Percentiles rank a stretch among this genome's conserved stretches.
These are phyloP conservation scores for Saussurea involucrata DNA, from an alignment of 129 eudicot species.

Conservation along the genomic window DNA sequence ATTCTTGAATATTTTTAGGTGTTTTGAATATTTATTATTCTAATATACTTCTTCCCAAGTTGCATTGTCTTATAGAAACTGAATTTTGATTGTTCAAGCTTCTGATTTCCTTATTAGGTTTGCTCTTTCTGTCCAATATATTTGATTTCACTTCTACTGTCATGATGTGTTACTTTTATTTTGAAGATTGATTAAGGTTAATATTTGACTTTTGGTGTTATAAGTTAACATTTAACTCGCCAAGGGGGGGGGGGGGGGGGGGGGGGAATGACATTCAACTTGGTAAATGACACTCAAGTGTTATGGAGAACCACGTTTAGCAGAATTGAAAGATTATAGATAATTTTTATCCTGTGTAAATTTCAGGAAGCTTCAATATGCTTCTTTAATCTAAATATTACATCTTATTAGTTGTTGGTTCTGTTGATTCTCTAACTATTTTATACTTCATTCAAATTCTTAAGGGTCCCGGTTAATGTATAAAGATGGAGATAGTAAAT, in stretches of 20 bases:
- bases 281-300: background rate
- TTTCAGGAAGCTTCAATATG: background rate
- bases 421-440: background rate
- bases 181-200: background rate
- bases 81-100: conserved; percentile 10
- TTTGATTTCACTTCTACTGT: background rate
- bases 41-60: background rate
- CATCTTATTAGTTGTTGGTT: background rate
- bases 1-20: background rate
- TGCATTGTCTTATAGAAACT: background rate
- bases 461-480: conserved; percentile 16
- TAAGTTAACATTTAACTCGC: background rate
- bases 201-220: background rate
- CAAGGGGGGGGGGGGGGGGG: background rate
- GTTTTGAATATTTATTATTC: background rate
- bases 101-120: background rate
- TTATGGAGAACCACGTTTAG: background rate
- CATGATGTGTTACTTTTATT: background rate
- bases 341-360: conserved; percentile 1
- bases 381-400: background rate
- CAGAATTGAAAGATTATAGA: background rate
- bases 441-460: conserved; percentile 6
- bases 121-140: background rate
- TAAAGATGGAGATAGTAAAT: conserved; percentile 39
- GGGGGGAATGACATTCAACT: background rate